phyloP scores from a whole-genome alignment of 1,139 yeast species.

The Candida tunisiensis region DNA sequence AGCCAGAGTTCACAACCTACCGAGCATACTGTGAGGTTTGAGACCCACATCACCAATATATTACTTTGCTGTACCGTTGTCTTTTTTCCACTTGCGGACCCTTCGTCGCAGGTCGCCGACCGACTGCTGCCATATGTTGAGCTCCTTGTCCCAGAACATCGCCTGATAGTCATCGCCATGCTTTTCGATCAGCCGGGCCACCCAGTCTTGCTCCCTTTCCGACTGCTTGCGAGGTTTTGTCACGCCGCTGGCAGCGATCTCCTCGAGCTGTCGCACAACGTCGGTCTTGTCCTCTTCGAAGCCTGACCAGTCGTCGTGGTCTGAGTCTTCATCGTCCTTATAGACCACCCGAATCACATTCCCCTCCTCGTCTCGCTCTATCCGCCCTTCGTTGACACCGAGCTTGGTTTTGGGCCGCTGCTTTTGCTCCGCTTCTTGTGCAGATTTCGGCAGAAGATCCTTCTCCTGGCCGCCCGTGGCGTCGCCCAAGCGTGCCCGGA shows the following conservation, averaged over 20 bases:
- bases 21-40: background rate
- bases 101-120: conserved; percentile 70
- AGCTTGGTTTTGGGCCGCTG: conserved; percentile 32
- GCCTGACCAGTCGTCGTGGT: conserved; percentile 14
- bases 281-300: conserved; percentile 15
- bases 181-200: conserved; percentile 43
- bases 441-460: conserved; percentile 11
- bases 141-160: conserved; percentile 84
- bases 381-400: conserved; percentile 63
- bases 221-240: conserved; percentile 42
- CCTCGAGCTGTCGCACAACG: conserved; percentile 55
- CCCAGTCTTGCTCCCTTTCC: conserved; percentile 64
- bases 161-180: conserved; percentile 79
- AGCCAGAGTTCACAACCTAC: background rate
- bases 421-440: conserved; percentile 13
- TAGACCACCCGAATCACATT: conserved; percentile 57
- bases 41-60: background rate
- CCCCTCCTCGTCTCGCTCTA: conserved; percentile 59
- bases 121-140: conserved; percentile 66
- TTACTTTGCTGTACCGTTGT: background rate
- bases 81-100: conserved; percentile 43
- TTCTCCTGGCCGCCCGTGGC: conserved; percentile 30
- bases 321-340: conserved; percentile 23
- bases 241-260: conserved; percentile 37
- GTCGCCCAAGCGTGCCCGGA: conserved; percentile 45